A percentile compares a stretch with the other conserved stretches of the same genome.
These are phyloP conservation scores for Cenococcum geophilum DNA, from an alignment of 495 filamentous ascomycete genomes.

Conservation along the genomic window DNA sequence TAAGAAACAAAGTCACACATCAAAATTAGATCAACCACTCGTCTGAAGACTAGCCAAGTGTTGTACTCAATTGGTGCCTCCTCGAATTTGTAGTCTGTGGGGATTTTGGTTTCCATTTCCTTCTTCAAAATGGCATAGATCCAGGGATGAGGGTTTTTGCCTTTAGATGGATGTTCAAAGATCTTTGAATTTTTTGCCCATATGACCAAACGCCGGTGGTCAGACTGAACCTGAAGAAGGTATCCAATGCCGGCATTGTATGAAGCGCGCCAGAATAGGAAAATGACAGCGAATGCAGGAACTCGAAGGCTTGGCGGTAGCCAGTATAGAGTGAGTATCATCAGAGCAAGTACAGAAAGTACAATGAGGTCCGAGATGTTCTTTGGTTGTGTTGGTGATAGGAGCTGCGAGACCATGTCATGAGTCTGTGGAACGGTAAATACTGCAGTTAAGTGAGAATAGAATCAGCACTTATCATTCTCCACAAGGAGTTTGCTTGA, in stretches of 20 bases:
- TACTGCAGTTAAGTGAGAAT: slow-evolving; percentile 46
- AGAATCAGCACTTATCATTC: slow-evolving; percentile 1
- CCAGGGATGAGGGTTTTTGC: slow-evolving; percentile 71
- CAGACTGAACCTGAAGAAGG: slow-evolving; percentile 81
- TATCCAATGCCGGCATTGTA: slow-evolving; percentile 95
- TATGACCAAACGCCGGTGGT: slow-evolving; percentile 73
- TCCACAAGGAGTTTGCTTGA: not conserved
- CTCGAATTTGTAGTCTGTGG: slow-evolving; percentile 88
- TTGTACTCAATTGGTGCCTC: slow-evolving; percentile 95
- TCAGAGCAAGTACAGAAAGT: slow-evolving; percentile 67
- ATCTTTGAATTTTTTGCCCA: slow-evolving; percentile 83
- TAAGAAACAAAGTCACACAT: slow-evolving; percentile 99
- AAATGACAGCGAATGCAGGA: slow-evolving; percentile 71
- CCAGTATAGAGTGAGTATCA: slow-evolving; percentile 63
- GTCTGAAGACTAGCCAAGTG: slow-evolving; percentile 93
- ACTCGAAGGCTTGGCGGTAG: slow-evolving; percentile 61
- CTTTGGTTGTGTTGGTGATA: slow-evolving; percentile 93
- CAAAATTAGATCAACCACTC: slow-evolving; percentile 89
- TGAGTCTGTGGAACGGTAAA: slow-evolving; percentile 95
- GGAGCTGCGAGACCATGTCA: slow-evolving; percentile 96
- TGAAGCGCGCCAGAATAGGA: slow-evolving; percentile 83
- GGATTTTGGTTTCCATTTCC: slow-evolving; percentile 92
- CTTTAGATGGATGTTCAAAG: slow-evolving; percentile 75
- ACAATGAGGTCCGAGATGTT: slow-evolving; percentile 81
- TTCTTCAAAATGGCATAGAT: slow-evolving; percentile 76